These are phyloP conservation scores for Ajuga reptans DNA, from an alignment of 305 asterid genomes.

Conservation along the genomic window DNA sequence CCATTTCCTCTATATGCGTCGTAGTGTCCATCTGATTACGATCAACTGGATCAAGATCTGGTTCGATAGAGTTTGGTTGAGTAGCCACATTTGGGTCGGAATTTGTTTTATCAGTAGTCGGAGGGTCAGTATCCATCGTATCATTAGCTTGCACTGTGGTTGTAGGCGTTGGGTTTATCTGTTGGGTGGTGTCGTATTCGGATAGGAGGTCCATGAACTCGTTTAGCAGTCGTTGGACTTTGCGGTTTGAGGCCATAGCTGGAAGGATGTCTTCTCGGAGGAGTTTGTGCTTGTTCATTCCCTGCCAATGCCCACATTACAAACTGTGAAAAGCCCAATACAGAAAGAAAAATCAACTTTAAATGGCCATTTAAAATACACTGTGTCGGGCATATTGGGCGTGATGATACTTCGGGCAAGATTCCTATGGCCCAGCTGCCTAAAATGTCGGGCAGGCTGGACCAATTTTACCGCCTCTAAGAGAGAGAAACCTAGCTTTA, in stretches of 20 bases:
- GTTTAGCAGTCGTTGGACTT: conserved; percentile 82
- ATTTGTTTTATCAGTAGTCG: conserved; percentile 18
- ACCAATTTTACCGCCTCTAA: too few species aligned
- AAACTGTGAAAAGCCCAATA: background rate
- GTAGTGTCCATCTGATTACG: conserved; percentile 27
- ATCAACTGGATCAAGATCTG: conserved; percentile 16
- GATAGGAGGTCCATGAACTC: conserved; percentile 78
- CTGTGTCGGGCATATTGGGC: too few species aligned
- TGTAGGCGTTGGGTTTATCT: conserved; percentile 21
- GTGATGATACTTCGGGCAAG: too few species aligned
- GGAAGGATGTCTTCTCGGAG: conserved; percentile 91
- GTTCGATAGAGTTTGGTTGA: conserved; percentile 18
- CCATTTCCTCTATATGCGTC: conserved; percentile 34
- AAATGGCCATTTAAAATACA: too few species aligned
- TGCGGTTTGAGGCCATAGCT: conserved; percentile 90
- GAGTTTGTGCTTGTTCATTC: conserved; percentile 83
- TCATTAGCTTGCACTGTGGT: conserved; percentile 18
- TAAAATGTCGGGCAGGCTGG: too few species aligned
- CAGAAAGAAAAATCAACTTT: background rate
- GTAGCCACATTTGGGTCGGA: conserved; percentile 22
- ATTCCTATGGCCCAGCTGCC: too few species aligned
- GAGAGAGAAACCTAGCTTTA: too few species aligned
- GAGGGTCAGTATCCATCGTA: conserved; percentile 30
- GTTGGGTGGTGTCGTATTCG: conserved; percentile 44
- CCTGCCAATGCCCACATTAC: conserved; percentile 37